phyloP scores from a whole-genome alignment of 202 grass and related monocot species.

The Saccharum hybrid region DNA sequence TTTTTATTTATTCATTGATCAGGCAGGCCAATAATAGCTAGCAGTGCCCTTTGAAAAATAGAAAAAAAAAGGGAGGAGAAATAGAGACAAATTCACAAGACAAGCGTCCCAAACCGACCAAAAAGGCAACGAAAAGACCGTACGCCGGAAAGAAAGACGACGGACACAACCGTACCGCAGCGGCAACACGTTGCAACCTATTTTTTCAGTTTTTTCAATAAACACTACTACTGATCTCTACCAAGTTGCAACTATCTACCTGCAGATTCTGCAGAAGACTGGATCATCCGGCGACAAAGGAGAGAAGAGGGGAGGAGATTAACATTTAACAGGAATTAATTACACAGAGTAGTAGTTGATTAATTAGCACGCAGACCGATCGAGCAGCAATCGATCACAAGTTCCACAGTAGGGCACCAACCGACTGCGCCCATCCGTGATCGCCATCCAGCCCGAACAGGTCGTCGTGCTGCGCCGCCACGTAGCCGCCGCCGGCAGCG shows the following conservation, averaged over 20 bases:
- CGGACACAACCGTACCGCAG: not conserved
- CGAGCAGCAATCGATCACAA: constrained; percentile 15
- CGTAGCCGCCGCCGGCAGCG: not conserved
- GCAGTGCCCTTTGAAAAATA: no score
- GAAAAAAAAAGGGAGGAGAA: not conserved
- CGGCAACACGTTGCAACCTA: constrained; percentile 38
- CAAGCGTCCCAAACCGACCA: constrained; percentile 17
- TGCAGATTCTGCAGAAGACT: constrained; percentile 30
- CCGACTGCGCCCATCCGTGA: constrained; percentile 45
- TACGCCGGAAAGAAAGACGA: not conserved
- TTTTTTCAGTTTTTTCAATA: not conserved
- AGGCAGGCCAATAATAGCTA: no score
- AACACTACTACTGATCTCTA: not conserved
- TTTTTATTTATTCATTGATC: no score
- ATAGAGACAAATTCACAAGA: constrained; percentile 43
- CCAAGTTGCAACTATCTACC: constrained; percentile 41
- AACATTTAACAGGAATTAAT: constrained; percentile 36
- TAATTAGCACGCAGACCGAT: not conserved
- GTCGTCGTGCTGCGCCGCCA: constrained; percentile 27
- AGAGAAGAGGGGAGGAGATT: not conserved
- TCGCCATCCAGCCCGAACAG: constrained; percentile 47
- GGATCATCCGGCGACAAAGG: not conserved
- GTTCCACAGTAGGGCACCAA: constrained; percentile 52
- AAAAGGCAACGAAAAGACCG: constrained; percentile 9
- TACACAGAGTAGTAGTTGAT: constrained; percentile 11